Conservation (phyloP, 1,284 basidiomycete genomes). For the Cryptococcus sp. region DNA sequence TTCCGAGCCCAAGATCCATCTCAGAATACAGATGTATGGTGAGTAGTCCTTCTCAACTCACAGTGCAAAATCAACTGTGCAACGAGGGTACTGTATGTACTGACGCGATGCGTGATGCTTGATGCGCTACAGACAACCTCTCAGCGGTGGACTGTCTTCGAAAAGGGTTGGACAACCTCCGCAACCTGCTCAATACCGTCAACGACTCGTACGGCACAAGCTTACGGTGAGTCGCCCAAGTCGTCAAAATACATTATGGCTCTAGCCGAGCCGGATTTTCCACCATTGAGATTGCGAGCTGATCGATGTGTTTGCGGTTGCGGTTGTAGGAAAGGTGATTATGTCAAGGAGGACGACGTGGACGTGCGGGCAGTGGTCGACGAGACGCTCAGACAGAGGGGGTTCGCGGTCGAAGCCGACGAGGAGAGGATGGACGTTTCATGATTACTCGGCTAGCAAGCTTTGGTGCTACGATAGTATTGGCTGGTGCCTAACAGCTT, state of each 20-base stretch:
- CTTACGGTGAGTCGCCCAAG: constrained; percentile 53
- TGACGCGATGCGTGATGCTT: not conserved
- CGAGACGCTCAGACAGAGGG: constrained; percentile 39
- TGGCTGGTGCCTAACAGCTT: not conserved
- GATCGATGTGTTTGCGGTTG: not conserved
- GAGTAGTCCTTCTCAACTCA: constrained; percentile 51
- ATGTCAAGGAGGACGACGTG: constrained; percentile 46
- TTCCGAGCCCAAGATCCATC: constrained; percentile 91
- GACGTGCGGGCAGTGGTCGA: constrained; percentile 49
- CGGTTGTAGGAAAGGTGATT: constrained; percentile 41
- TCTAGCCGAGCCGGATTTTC: too few species aligned
- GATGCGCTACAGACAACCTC: constrained; percentile 62
- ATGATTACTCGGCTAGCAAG: not conserved
- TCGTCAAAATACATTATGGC: not conserved
- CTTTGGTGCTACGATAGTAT: not conserved
- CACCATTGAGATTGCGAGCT: not conserved
- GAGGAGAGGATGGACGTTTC: constrained; percentile 25
- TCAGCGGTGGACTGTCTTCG: constrained; percentile 78
- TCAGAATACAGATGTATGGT: constrained; percentile 99
- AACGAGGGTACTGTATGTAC: not conserved
- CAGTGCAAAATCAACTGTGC: not conserved
- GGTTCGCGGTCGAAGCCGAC: constrained; percentile 31
- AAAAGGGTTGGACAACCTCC: constrained; percentile 71
- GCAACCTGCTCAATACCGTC: constrained; percentile 69
- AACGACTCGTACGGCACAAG: constrained; percentile 67